Conservation (phyloP, 2,329 filamentous ascomycete species). For the Beauveria sp. region DNA sequence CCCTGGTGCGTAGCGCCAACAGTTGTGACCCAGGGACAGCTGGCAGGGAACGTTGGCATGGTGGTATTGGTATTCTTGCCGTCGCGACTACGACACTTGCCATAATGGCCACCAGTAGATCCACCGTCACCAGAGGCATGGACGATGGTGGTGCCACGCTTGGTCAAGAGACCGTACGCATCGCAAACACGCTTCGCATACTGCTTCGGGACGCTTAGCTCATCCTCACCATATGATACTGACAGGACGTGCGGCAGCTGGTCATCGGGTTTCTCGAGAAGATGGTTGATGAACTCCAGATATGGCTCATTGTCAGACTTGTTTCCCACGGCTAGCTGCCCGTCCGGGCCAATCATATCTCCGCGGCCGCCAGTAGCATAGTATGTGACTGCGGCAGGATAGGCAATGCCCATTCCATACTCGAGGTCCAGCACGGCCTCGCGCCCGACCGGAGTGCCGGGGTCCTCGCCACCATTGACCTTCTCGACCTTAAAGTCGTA, state of each 20-base stretch:
- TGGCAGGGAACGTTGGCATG: constrained; percentile 46
- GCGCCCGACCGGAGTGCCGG: constrained; percentile 25
- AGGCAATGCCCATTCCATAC: constrained; percentile 29
- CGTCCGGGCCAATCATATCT: constrained; percentile 20
- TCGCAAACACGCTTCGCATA: constrained; percentile 25
- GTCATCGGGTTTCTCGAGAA: constrained; percentile 28
- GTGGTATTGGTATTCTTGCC: constrained; percentile 47
- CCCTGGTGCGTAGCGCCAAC: constrained; percentile 31
- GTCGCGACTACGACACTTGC: constrained; percentile 43
- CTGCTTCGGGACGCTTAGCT: constrained; percentile 22
- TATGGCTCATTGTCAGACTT: constrained; percentile 38
- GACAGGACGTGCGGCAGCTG: constrained; percentile 26
- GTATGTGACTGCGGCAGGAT: constrained; percentile 28
- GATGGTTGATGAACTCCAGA: constrained; percentile 35
- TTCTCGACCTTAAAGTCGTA: constrained; percentile 21
- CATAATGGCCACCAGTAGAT: constrained; percentile 4
- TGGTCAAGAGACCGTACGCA: constrained; percentile 24
- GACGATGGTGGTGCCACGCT: constrained; percentile 22
- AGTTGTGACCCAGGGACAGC: constrained; percentile 27
- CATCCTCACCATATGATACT: constrained; percentile 28
- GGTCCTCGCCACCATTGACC: constrained; percentile 29
- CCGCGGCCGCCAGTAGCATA: constrained; percentile 31
- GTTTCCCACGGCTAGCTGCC: constrained; percentile 1
- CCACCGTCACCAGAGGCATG: constrained; percentile 24
- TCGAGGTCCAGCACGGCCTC: constrained; percentile 33